Conservation (phyloP, 2,329 filamentous ascomycete species). For the Penicillium sclerotiorum region DNA sequence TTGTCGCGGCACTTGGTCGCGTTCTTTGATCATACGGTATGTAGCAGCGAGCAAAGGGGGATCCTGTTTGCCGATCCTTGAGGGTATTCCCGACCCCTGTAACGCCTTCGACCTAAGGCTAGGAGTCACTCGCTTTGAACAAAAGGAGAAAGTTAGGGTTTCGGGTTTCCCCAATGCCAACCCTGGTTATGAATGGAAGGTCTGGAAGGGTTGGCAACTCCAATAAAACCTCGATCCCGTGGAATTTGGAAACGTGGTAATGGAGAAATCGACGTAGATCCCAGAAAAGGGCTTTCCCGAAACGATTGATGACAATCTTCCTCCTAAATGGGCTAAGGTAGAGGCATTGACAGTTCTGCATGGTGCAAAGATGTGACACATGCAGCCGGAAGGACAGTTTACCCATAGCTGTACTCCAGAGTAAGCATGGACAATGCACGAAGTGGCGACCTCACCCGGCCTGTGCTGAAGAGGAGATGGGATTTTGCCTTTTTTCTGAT, state of each 20-base stretch:
- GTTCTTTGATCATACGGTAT: background rate
- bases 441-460: constrained; percentile 4
- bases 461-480: background rate
- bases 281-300: background rate
- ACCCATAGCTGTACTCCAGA: too few relatives aligned
- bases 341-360: constrained; percentile 8
- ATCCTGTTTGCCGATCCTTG: constrained; percentile 1
- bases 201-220: background rate
- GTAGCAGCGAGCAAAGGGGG: background rate
- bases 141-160: background rate
- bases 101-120: too few relatives aligned
- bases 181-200: too few relatives aligned
- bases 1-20: background rate
- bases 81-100: background rate
- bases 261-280: background rate
- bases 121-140: too few relatives aligned
- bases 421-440: constrained; percentile 5
- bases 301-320: background rate
- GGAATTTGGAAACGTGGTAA: background rate
- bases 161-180: background rate
- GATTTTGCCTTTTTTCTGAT: background rate
- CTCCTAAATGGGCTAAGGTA: background rate
- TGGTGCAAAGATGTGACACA: constrained; percentile 12
- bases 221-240: background rate
- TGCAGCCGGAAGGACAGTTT: constrained; percentile 11